A percentile compares a stretch with the other conserved stretches of the same genome.
phyloP scores from a whole-genome alignment of 352 stramenopile species.

The Halophytophthora polymorphica region DNA sequence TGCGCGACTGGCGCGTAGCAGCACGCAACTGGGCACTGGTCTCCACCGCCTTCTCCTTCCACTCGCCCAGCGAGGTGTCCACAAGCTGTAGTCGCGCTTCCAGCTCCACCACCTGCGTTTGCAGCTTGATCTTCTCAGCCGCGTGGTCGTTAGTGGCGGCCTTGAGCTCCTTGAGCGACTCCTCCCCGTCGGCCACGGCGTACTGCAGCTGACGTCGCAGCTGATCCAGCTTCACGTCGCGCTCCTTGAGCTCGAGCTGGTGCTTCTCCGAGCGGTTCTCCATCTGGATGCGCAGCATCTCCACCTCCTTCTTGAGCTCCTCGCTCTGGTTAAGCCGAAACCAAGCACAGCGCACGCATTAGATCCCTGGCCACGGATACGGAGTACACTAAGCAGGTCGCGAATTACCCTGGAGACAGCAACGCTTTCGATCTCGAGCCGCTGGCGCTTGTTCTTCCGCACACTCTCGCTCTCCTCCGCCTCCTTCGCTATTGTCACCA shows the following conservation, averaged over 20 bases:
- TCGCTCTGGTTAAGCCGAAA: constrained; percentile 29
- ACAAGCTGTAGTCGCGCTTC: constrained; percentile 69
- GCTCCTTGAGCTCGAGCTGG: constrained; percentile 66
- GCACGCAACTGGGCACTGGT: constrained; percentile 41
- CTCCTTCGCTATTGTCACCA: constrained; percentile 18
- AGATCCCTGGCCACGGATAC: too few species aligned
- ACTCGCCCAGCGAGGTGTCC: constrained; percentile 59
- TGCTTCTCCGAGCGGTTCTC: constrained; percentile 48
- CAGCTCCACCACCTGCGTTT: constrained; percentile 72
- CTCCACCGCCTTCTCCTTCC: constrained; percentile 71
- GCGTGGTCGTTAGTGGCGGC: constrained; percentile 43
- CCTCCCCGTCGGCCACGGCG: constrained; percentile 59
- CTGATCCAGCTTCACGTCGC: constrained; percentile 66
- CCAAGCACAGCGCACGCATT: too few species aligned
- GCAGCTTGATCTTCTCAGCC: constrained; percentile 51
- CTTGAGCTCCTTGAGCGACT: constrained; percentile 62
- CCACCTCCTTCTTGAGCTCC: constrained; percentile 46
- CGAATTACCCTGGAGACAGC: constrained; percentile 50
- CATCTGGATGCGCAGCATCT: constrained; percentile 53
- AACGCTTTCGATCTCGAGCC: constrained; percentile 55
- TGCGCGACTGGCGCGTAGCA: constrained; percentile 36
- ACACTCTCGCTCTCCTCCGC: constrained; percentile 21
- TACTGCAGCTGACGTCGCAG: constrained; percentile 63
- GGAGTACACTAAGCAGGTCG: neutral
- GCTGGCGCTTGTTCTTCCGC: constrained; percentile 42